These are phyloP conservation scores for Spizellomyces sp. DNA, from an alignment of 192 early-diverging fungal genomes.

Conservation along the genomic window DNA sequence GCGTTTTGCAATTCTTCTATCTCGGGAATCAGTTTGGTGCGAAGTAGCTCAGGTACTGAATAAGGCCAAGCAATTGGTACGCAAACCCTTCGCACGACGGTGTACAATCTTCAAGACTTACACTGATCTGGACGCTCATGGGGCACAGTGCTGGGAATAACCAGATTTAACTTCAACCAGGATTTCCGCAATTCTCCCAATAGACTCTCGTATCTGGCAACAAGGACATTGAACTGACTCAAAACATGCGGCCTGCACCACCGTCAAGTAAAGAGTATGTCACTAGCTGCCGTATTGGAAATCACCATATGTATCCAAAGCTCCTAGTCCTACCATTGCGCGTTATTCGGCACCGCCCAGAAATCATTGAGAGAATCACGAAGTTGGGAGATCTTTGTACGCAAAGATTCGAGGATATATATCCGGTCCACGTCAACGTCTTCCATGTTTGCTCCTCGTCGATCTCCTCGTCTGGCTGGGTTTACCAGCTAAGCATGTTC, in stretches of 20 bases:
- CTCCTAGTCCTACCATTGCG: constrained; percentile 16
- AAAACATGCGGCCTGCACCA: constrained; percentile 13
- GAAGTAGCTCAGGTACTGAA: constrained; percentile 9
- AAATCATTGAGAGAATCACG: constrained; percentile 20
- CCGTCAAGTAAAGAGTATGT: not conserved
- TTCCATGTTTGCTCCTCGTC: not conserved
- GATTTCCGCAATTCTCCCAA: constrained; percentile 18
- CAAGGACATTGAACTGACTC: constrained; percentile 27
- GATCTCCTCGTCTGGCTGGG: too few relatives aligned
- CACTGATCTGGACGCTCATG: constrained; percentile 21
- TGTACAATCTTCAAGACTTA: constrained; percentile 2
- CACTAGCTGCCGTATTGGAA: not conserved
- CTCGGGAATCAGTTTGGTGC: constrained; percentile 23
- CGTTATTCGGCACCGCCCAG: constrained; percentile 6
- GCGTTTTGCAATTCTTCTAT: constrained; percentile 1
- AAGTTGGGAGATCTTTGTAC: constrained; percentile 6
- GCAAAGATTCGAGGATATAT: constrained; percentile 13
- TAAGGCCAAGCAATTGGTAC: too few relatives aligned
- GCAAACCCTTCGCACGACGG: not conserved
- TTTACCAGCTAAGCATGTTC: too few relatives aligned
- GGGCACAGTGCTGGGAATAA: constrained; percentile 8
- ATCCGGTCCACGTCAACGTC: constrained; percentile 17
- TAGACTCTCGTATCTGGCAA: constrained; percentile 19
- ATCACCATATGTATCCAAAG: not conserved
- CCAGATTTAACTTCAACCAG: constrained; percentile 15